Evolutionary conservation across 2,329 filamentous ascomycete species (phyloP), one percentile per base, ranked within the genome.

Genomic region (Trichoderma simmonsii): DNA sequence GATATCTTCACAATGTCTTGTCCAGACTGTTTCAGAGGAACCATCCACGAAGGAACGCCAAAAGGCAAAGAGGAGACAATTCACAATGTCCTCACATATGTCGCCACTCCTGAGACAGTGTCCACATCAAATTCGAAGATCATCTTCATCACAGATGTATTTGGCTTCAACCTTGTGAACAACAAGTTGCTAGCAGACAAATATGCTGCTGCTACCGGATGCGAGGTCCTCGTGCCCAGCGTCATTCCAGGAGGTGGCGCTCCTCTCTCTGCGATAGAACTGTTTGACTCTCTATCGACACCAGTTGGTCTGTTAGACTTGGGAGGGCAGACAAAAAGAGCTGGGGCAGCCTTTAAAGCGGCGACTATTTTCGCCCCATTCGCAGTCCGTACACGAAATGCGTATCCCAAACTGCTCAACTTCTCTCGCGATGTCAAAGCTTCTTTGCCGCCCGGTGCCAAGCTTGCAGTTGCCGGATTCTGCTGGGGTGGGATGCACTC

Each of bases 401-500:
- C 62, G n/a, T 65, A 32, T 15, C 39, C 62, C 4, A 65, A 54
- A 14, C 12, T 65, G 28, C 62, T 65, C 39, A 54, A 34, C 14
- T 65, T 65, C 28, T 65, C 39, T 15, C 62, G 62, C n/a, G 43
- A 65, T 15, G 39, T 54, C 1, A 65, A 24, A 65, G 39, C 36
- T 34, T 65, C 62, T 8, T 51, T 65, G 62, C 62, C 62, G 6
- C 3, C 36, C 0, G 43, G 32, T 21, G 62, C 39, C 11, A 65
- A 65, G 12, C 3, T 65, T 0, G 62, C 26, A 11, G 39, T 65
- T 0, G 62, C 62, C 7, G 62, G 62, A n/a, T 65, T 65, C 39
- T 65, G 62, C 18, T 65, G 62, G 62, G 62, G 62, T 24, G 39
- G 62, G 11, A 65, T 65, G 62, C 62, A 65, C 28, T 65, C 62